Conservation (phyloP, 345 rosid species). For the Eucalyptus decipiens region DNA sequence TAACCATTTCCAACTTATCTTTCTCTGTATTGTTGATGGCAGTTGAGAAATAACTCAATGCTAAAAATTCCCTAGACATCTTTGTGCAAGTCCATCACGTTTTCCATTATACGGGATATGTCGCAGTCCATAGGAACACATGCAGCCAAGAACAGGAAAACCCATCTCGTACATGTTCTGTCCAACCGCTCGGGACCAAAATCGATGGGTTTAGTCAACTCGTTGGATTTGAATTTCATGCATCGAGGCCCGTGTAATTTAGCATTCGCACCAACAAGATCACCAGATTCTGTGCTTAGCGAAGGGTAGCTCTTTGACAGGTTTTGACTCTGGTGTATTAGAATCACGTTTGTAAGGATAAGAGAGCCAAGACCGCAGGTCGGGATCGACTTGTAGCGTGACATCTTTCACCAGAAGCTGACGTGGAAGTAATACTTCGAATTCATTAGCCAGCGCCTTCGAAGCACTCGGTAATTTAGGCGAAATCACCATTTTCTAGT, state of each 20-base stretch:
- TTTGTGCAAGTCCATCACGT: neutral
- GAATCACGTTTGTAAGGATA: neutral
- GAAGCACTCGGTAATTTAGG: neutral
- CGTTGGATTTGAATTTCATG: neutral
- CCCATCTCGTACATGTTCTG: neutral
- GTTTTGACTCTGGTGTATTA: too few relatives aligned
- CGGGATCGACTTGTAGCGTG: neutral
- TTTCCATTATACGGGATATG: neutral
- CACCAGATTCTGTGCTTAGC: neutral
- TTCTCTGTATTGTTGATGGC: neutral
- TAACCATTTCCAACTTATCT: neutral
- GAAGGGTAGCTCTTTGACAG: neutral
- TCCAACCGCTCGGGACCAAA: neutral
- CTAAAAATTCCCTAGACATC: neutral
- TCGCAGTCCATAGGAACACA: neutral
- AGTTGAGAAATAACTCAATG: neutral
- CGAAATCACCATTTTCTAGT: neutral
- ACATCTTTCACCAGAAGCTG: neutral
- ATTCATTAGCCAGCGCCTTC: neutral
- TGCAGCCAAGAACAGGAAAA: neutral
- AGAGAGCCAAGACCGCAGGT: neutral
- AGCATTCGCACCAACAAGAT: neutral
- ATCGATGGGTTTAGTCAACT: neutral
- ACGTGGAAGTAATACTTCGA: neutral
- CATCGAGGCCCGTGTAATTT: neutral